Evolutionary conservation across 108 stramenopile species (phyloP).

Genomic region (Pinguiococcus pyrenoidosus): DNA sequence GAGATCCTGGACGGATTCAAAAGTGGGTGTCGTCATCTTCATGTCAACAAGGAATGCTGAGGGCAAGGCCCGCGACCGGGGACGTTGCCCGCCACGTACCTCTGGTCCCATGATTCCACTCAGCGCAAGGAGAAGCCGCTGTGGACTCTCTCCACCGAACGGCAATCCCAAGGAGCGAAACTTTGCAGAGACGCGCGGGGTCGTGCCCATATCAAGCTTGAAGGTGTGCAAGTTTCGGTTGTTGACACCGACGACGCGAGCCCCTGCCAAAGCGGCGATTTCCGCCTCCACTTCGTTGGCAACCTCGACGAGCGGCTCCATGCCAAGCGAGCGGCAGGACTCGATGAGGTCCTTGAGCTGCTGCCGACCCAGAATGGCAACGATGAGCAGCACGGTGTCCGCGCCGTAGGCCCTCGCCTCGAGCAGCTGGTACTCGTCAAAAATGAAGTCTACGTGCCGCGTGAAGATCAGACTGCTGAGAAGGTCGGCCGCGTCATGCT

Average conservation of each 20-base stretch:
- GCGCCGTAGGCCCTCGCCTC: conserved; percentile 84
- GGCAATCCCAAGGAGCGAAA: conserved; percentile 38
- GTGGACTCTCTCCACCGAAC: too few species aligned
- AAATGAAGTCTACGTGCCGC: conserved; percentile 91
- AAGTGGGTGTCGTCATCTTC: too few species aligned
- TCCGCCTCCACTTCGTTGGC: conserved; percentile 70
- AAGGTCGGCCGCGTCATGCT: too few species aligned
- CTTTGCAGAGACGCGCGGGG: conserved; percentile 66
- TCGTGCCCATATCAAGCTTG: conserved; percentile 76
- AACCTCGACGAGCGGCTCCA: conserved; percentile 94
- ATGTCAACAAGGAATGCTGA: too few species aligned
- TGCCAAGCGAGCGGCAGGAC: conserved; percentile 50
- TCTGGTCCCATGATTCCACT: conserved; percentile 13
- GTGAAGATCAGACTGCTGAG: too few species aligned
- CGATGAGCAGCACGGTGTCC: conserved; percentile 87
- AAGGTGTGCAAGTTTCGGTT: conserved; percentile 96
- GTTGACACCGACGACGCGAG: conserved; percentile 89
- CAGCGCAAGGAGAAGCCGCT: conserved; percentile 6
- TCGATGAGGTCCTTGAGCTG: conserved; percentile 57
- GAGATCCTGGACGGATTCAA: too few species aligned
- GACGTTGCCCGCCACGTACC: too few species aligned
- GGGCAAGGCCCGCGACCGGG: too few species aligned
- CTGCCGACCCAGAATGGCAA: conserved; percentile 60
- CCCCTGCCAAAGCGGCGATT: conserved; percentile 71
- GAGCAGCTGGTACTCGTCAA: conserved; percentile 68